Evolutionary conservation across 306 rosid species (phyloP).

Genomic region (Fragaria iinumae): DNA sequence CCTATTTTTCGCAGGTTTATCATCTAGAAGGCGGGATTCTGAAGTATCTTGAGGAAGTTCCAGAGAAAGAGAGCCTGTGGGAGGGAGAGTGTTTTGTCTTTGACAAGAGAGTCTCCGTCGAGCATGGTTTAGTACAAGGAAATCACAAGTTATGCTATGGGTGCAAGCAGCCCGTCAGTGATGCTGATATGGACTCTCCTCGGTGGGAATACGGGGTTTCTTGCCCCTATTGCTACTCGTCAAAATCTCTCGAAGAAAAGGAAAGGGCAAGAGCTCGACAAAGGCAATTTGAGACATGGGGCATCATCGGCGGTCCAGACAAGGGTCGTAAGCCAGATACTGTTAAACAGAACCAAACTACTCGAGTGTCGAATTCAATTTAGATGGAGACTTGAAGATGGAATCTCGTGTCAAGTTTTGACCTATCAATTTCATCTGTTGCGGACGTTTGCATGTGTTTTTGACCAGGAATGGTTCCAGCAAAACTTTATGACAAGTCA

Average conservation of each 20-base stretch:
- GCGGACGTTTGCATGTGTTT: neutral
- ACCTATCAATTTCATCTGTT: neutral
- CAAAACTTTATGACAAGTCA: neutral
- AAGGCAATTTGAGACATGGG: constrained; percentile 83
- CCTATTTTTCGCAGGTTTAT: constrained; percentile 51
- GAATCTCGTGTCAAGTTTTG: neutral
- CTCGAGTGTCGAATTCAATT: constrained; percentile 50
- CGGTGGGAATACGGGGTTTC: constrained; percentile 77
- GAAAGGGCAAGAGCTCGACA: constrained; percentile 96
- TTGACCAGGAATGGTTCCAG: neutral
- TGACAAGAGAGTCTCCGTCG: constrained; percentile 90
- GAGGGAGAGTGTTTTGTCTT: constrained; percentile 97
- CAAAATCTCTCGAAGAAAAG: constrained; percentile 80
- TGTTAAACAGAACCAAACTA: constrained; percentile 19
- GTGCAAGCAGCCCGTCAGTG: constrained; percentile 92
- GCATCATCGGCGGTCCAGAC: constrained; percentile 88
- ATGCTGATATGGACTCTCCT: constrained; percentile 81
- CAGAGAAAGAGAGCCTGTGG: constrained; percentile 78
- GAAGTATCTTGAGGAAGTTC: constrained; percentile 87
- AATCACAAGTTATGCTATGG: constrained; percentile 92
- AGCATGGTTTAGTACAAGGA: constrained; percentile 83
- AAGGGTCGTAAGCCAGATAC: constrained; percentile 53
- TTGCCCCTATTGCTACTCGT: constrained; percentile 70
- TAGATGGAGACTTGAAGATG: constrained; percentile 11
- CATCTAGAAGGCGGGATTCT: constrained; percentile 98